Evolutionary conservation across 2,329 filamentous ascomycete species (phyloP), one percentile per base, ranked within the genome.

Genomic region (Xylaria sp.): DNA sequence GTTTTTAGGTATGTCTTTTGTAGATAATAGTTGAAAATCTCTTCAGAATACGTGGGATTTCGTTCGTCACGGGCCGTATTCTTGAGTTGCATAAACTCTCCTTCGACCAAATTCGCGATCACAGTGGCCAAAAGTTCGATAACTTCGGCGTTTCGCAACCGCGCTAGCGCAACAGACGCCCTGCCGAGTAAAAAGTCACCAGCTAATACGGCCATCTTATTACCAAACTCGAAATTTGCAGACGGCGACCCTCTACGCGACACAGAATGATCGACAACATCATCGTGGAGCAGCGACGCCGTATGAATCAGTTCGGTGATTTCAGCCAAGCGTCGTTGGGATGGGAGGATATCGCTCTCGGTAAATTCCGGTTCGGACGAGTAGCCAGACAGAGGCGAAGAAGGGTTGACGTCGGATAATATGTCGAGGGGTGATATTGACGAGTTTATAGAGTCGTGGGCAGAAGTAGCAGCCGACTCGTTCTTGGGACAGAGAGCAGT

Each of bases 61-160:
- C 87, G 85, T 83, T 98, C 95, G 77, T 97, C 95, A 71, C 88
- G 86, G 51, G 92, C 92, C 1, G 96, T 98, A 80, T 99, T 99
- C 83, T 97, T 96, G 74, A 99, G 84, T 83, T 99, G 96, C 96
- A 99, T 99, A 83, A 99, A 98, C 81, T 99, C 96, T 76, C 96
- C 96, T 82, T 99, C 96, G 22, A 99, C 94, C 29, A 99, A 84
- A 78, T 99, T 99, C 50, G 96, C 95, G 73, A 99, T 98, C 47
- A 98, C 96, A 0, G 95, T 98, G 3, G 96, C 94, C 33, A 99
- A 84, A 7, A 99, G 86, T 82, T 99, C 96, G 9, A 94, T 93
- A 2, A 99, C 96, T 80, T 99, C 96, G 49, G 94, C 92, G 76
- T 99, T 93, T 36, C 95, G 89, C 66, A 99, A 83, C 47, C 96